Conservation (phyloP, 2,329 filamentous ascomycete genomes). For the Metarhizium guizhouense region DNA sequence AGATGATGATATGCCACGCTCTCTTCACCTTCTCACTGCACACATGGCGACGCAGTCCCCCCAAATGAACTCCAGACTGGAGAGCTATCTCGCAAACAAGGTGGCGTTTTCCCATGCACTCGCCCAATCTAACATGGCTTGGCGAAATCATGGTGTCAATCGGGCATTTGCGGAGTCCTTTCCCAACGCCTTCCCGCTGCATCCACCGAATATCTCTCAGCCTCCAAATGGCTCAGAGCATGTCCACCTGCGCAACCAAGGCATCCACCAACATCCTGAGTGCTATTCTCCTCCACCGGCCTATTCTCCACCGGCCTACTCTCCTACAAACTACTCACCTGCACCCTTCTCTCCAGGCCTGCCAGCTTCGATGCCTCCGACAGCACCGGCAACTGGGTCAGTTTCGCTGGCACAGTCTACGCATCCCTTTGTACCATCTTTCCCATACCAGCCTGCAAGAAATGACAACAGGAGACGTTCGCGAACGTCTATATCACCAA, state of each 20-base stretch:
- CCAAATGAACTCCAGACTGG: constrained; percentile 53
- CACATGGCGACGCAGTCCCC: constrained; percentile 51
- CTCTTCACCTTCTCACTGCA: constrained; percentile 54
- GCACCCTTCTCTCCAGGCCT: neutral
- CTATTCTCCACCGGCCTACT: neutral
- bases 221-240: constrained; percentile 7
- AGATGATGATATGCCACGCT: constrained; percentile 67
- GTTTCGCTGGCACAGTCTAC: neutral
- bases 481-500: neutral
- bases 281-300: neutral
- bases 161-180: constrained; percentile 37
- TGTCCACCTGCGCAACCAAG: constrained; percentile 2
- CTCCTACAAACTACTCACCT: neutral
- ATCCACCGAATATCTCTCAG: neutral
- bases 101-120: constrained; percentile 34
- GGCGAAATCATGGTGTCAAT: constrained; percentile 38
- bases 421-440: neutral
- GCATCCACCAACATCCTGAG: constrained; percentile 1
- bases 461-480: neutral
- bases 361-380: neutral
- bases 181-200: constrained; percentile 24
- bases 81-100: constrained; percentile 34
- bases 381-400: neutral
- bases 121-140: constrained; percentile 25
- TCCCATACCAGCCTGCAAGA: neutral